A percentile compares a stretch with the other conserved stretches of the same genome.
phyloP scores from a whole-genome alignment of 1,284 basidiomycete genomes.

The Ustilago bromivora region DNA sequence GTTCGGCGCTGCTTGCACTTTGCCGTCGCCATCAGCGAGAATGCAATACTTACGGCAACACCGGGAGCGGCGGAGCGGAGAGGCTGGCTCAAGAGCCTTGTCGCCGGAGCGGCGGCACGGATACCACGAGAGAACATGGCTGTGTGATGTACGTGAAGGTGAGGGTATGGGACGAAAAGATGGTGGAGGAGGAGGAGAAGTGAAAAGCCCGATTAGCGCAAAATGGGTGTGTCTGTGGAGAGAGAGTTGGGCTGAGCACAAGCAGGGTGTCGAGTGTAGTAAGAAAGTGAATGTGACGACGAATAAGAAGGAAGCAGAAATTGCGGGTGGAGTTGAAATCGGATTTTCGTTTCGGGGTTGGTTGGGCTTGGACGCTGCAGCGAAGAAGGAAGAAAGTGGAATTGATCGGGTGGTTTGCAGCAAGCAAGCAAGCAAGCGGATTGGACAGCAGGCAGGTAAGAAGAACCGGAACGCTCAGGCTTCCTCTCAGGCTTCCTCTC shows the following conservation, averaged over 20 bases:
- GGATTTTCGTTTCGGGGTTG: not conserved
- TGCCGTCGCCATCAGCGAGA: not conserved
- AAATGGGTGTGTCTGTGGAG: conserved; percentile 6
- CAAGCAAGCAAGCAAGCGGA: conserved; percentile 6
- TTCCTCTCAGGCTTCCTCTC: not conserved
- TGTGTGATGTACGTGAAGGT: conserved; percentile 16
- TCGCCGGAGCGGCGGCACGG: conserved; percentile 58
- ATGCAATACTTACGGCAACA: conserved; percentile 53
- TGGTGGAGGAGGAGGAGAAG: conserved; percentile 1
- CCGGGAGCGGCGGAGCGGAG: conserved; percentile 55
- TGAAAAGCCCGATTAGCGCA: not conserved
- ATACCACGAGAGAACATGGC: conserved; percentile 58
- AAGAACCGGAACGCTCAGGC: conserved; percentile 5
- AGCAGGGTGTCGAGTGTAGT: conserved; percentile 12
- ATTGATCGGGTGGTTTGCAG: conserved; percentile 16
- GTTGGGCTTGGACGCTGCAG: not conserved
- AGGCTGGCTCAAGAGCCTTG: conserved; percentile 59
- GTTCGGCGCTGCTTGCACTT: not conserved
- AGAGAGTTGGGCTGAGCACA: conserved; percentile 4
- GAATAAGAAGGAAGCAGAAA: conserved; percentile 30
- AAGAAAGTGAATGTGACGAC: conserved; percentile 7
- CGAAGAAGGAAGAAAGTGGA: conserved; percentile 19
- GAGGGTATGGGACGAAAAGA: conserved; percentile 10
- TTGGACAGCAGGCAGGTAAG: conserved; percentile 6
- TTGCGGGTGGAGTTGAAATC: conserved; percentile 33